Evolutionary conservation across 768 basidiomycete genomes (phyloP).

Genomic region (Mycena galopus): DNA sequence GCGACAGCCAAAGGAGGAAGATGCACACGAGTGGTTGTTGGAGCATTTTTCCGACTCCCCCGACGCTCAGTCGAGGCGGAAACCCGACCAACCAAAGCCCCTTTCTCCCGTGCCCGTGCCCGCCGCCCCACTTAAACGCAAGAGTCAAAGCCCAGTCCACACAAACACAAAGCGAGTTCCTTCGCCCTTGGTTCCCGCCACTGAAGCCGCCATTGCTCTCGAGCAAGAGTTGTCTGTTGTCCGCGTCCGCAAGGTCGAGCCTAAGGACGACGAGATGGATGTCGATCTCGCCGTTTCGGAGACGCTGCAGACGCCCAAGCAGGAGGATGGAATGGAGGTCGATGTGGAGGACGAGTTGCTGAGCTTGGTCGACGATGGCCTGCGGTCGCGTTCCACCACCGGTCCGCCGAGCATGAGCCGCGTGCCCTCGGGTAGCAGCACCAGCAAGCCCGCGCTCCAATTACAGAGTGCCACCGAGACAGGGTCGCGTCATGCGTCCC

Average conservation of each 20-base stretch:
- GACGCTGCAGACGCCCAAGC: slow-evolving; percentile 48
- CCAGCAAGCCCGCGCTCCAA: slow-evolving; percentile 25
- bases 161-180: slow-evolving; percentile 38
- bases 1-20: slow-evolving; percentile 54
- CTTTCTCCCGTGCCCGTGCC: slow-evolving; percentile 43
- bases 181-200: slow-evolving; percentile 38
- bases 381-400: slow-evolving; percentile 37
- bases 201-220: slow-evolving; percentile 54
- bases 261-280: slow-evolving; percentile 56
- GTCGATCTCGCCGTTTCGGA: slow-evolving; percentile 59
- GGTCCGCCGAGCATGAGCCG: slow-evolving; percentile 28
- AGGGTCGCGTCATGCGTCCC: slow-evolving; percentile 30
- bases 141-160: slow-evolving; percentile 44
- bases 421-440: slow-evolving; percentile 26
- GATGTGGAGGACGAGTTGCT: slow-evolving; percentile 78
- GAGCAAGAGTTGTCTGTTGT: slow-evolving; percentile 63
- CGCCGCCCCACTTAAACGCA: slow-evolving; percentile 35
- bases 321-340: slow-evolving; percentile 49
- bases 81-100: slow-evolving; percentile 22
- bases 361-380: slow-evolving; percentile 73
- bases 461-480: slow-evolving; percentile 26
- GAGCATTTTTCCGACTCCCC: slow-evolving; percentile 63
- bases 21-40: slow-evolving; percentile 73
- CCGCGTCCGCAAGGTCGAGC: slow-evolving; percentile 49
- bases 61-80: slow-evolving; percentile 18